Evolutionary conservation across 768 basidiomycete genomes (phyloP), one percentile per base, ranked within the genome.

Genomic region (Termitomyces sp.): DNA sequence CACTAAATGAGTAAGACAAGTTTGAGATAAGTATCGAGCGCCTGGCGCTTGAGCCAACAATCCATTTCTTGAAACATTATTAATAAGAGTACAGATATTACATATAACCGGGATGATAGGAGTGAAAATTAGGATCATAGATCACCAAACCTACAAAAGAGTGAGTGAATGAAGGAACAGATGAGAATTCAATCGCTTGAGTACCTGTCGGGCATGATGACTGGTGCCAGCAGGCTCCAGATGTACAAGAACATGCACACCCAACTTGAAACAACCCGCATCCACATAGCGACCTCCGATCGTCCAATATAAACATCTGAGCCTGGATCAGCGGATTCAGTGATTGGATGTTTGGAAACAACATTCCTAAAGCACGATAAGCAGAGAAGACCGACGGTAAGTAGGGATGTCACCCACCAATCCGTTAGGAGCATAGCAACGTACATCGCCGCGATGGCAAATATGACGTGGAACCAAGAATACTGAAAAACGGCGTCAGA

Each of bases 281-380:
- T 98, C 97, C 97, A 99, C 96, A 99, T 98, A 3, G 97, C 95
- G 9, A 90, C 88, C 69, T 95, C 92, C 5, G 93, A 95, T 37
- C 95, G 86, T 17, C 97, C 97, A 47, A 98, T 98, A 70, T 93
- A 92, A 38, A 98, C 87, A 59, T 89, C 84, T 42, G 82, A 75
- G 54, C 83, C 78, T n/a, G 84, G 80, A 59, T 84, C 79, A 0
- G 67, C 68, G 43, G 77, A 70, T 8, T 76, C 77, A 38, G 69
- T 70, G 14, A 79, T 71, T 29, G 75, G 82, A 45, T 75, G 70
- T 62, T 82, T 84, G 56, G 83, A 84, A 23, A 90, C 83, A 43
- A 91, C 78, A 62, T 92, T 92, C 89, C 90, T 91, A 53, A 8
- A 38, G 2, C 51, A n/a, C 12, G 27, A 17, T 40, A 31, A 34